Evolutionary conservation across 164 flowering plant genomes (phyloP).

Genomic region (Macadamia tetraphylla): DNA sequence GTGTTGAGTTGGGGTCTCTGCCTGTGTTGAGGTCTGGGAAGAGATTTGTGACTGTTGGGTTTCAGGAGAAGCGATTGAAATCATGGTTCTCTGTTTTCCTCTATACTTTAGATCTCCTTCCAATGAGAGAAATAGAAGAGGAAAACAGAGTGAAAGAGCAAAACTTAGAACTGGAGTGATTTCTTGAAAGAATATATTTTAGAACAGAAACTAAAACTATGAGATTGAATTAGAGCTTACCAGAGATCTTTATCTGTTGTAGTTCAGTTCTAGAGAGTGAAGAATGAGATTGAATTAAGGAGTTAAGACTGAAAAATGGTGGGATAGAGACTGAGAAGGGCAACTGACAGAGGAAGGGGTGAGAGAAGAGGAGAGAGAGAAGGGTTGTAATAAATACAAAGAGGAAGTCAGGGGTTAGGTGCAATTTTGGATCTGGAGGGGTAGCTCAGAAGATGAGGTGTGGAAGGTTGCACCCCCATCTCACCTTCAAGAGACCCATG

Average conservation of each 20-base stretch:
- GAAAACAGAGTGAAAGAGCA: slow-evolving; percentile 1
- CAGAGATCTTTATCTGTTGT: too few relatives aligned
- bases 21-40: background rate
- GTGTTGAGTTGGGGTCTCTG: background rate
- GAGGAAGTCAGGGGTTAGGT: background rate
- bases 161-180: too few relatives aligned
- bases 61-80: slow-evolving; percentile 31
- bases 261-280: background rate
- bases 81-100: slow-evolving; percentile 14
- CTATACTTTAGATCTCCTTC: background rate
- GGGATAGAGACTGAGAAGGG: background rate
- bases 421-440: background rate
- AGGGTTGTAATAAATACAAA: background rate
- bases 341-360: background rate
- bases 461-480: slow-evolving; percentile 8
- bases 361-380: background rate
- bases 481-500: slow-evolving; percentile 9
- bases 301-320: background rate
- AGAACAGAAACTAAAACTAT: too few relatives aligned
- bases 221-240: too few relatives aligned
- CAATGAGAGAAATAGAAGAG: background rate
- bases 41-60: slow-evolving; percentile 9
- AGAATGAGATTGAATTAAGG: background rate
- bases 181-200: background rate
- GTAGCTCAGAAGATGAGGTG: slow-evolving; percentile 12